Evolutionary conservation across 2,329 filamentous ascomycete species (phyloP).

Genomic region (Passalora sequoiae): DNA sequence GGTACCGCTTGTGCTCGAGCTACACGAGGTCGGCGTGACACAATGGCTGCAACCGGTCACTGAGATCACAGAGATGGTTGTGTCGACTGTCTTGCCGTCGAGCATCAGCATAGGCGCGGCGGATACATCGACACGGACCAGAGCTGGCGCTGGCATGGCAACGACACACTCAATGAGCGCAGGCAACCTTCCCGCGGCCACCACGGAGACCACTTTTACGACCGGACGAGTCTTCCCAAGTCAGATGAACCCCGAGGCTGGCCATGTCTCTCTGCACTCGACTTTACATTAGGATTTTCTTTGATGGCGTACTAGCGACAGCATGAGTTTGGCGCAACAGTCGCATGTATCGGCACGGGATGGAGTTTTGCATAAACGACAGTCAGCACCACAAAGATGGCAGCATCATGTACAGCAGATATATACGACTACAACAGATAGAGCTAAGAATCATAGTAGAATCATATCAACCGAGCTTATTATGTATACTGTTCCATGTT

Average conservation of each 20-base stretch:
- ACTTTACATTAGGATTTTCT: neutral
- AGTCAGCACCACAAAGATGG: too few relatives aligned
- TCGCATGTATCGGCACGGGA: neutral
- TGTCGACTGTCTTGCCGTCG: slow-evolving; percentile 2
- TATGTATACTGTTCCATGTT: too few relatives aligned
- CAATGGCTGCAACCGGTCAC: slow-evolving; percentile 14
- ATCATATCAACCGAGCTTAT: too few relatives aligned
- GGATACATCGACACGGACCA: neutral
- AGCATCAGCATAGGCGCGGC: neutral
- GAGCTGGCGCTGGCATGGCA: too few relatives aligned
- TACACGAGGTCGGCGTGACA: slow-evolving; percentile 19
- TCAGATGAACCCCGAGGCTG: slow-evolving; percentile 4
- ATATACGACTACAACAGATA: neutral
- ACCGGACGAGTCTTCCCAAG: slow-evolving; percentile 5
- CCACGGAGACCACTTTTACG: too few relatives aligned
- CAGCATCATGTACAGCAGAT: neutral
- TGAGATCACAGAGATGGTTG: slow-evolving; percentile 16
- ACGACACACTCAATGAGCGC: too few relatives aligned
- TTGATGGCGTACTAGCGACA: neutral
- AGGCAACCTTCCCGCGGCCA: too few relatives aligned
- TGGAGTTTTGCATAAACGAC: neutral
- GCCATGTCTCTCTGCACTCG: neutral
- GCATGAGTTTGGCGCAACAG: neutral
- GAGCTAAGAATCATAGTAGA: neutral
- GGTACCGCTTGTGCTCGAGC: slow-evolving; percentile 18